Base-by-base conservation (phyloP, 371 early-diverging fungal genomes). In the Apophysomyces ossiformis region DNA sequence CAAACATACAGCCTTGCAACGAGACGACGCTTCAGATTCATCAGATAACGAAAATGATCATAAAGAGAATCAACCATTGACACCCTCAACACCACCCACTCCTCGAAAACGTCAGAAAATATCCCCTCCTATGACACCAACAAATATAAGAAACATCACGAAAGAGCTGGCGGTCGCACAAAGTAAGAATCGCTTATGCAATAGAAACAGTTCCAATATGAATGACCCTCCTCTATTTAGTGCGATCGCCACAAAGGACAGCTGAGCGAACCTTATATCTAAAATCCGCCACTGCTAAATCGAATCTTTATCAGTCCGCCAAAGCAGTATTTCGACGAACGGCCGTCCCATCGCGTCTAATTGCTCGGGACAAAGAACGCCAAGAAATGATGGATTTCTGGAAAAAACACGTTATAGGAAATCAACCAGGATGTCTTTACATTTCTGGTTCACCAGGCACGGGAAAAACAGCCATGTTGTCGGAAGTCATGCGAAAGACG, bases 391-490 rank as follows among this genome's bases (percentile, higher is more conserved):
- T 69, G 2, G 36, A 69, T 5, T 95, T 95, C 66, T 85, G 74
- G 79, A 75, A 63, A 54, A 67, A 63, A 0, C 78, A 78, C 62
- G 85, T 81, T 8, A 18, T 78, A 5, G 63, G 61, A 5, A 78
- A 79, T 37, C 61, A 74, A 56, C 74, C 83, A 6, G 88, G 88
- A 41, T 86, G 93, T 47, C 82, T 98, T 37, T 98, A 96, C 71
- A 88, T 97, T 16, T 92, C 95, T 7, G 98, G 98, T 3, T 86
- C 86, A 56, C 98, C 98, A 0, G 98, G 98, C 5, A 96, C 97
- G 7, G 98, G 98, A 54, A 98, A 98, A 88, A 96, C 95, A 4
- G 96, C 95, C 9, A 84, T 95, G 61, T 66, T 96, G 38, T 85
- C 80, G 8, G 90, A 92, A 60, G 75, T 89, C 11, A 72, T 87